A percentile compares a stretch with the other conserved stretches of the same genome.
Conservation (phyloP, 2,329 filamentous ascomycete species). For the Neocatenulostroma microsporum region DNA sequence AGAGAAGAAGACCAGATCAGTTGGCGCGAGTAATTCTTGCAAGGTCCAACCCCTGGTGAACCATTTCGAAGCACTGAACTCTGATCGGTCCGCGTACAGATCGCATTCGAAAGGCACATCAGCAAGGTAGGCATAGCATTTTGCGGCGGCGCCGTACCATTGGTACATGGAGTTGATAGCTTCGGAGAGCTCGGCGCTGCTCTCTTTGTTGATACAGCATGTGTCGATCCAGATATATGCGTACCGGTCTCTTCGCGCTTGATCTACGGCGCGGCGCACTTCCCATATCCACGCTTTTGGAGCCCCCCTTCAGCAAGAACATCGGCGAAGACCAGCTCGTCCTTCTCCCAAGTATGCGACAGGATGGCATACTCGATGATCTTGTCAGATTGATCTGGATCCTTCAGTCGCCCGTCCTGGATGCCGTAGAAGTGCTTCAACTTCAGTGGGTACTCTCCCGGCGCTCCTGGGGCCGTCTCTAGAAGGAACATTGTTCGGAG, state of each 20-base stretch:
- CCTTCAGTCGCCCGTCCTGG: no score
- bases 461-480: conserved; percentile 5
- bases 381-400: no score
- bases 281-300: conserved; percentile 8
- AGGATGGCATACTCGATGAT: conserved; percentile 27
- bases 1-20: conserved; percentile 8
- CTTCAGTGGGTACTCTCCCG: conserved; percentile 7
- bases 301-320: conserved; percentile 6
- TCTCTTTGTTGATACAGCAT: conserved; percentile 17
- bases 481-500: conserved; percentile 9
- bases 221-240: conserved; percentile 16
- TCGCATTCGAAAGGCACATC: conserved; percentile 17
- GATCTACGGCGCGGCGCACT: conserved; percentile 7
- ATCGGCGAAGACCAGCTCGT: conserved; percentile 9
- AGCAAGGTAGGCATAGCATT: conserved; percentile 30
- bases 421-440: conserved; percentile 6
- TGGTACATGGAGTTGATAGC: conserved; percentile 16
- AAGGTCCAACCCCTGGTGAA: conserved; percentile 8
- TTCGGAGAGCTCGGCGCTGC: conserved; percentile 12
- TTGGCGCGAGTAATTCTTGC: conserved; percentile 12
- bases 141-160: conserved; percentile 27
- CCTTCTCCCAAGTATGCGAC: conserved; percentile 26
- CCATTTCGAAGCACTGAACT: background rate
- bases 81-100: background rate
- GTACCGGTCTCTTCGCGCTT: conserved; percentile 9